Base-by-base conservation (phyloP, 2,329 filamentous ascomycete species). In the Penicillium italicum region DNA sequence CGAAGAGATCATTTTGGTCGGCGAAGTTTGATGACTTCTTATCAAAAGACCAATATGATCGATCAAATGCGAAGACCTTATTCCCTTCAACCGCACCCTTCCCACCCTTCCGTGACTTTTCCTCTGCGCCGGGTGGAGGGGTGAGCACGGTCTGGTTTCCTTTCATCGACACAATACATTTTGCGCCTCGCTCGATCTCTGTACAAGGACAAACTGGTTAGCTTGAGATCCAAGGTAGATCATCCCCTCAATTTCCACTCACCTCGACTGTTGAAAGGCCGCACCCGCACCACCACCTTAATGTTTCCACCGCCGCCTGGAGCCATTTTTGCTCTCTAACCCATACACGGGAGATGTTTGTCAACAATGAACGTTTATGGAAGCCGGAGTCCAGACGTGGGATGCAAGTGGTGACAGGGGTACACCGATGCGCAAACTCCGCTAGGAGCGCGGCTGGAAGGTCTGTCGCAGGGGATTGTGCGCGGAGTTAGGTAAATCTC, bases 141-240 rank as follows among this genome's bases (percentile, higher is more conserved):
- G 82, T 85, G 61, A 99, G 84, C 70, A 96, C 79, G 54, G 94
- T 99, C 79, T 99, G 94, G 76, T 85, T 86, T 65, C 84, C 90
- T 80, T 94, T 90, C 94, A 99, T 99, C 68, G 93, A 89, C 61
- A 99, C 90, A 68, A 99, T 95, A 80, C 92, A 96, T 92, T 90
- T 91, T 82, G 94, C 88, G 67, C 87, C 85, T 72, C 95, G 85
- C 64, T 96, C 93, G 71, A 88, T 87, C 83, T 97, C 91, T 96
- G 71, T 59, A 63, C 6, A 53, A 24, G 38, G 20, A 33, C 14
- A 51, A 9, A 8, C 8, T 48, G 38, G 20, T 49, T 48, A 53
- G 57, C 65, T 61, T 37, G 50, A 37, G 12, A 26, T 9, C 38
- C 10, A 33, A 36, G 24, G 24, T 28, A 37, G 33, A 40, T 5